Evolutionary conservation across 495 filamentous ascomycete species (phyloP), one percentile per base, ranked within the genome.

Genomic region (Penicillium arizonense): DNA sequence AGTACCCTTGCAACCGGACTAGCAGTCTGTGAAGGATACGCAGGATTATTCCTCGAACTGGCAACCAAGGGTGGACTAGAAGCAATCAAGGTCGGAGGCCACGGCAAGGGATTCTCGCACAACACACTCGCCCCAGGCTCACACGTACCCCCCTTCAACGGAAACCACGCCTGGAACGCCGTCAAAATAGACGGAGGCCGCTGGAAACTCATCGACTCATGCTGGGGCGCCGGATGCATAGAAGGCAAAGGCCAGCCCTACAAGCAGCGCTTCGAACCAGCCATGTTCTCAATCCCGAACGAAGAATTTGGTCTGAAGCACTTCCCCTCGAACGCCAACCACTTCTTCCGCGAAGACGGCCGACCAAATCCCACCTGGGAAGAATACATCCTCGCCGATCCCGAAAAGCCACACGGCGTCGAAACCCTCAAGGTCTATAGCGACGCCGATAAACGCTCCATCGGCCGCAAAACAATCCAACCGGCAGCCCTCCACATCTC

Each of bases 21-120:
- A 36, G 90, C 90, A 24, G 94, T 98, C 43, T 98, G 94, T 68
- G 83, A 87, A 57, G 94, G 94, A 6, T 98, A 96, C 67, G 91
- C 94, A 5, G 80, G 81, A n/a, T 78, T 96, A 30, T 97, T 88
- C 67, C 74, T 82, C 16, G 77, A 81, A 11, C 78, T 98, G 28
- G 91, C 91, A 18, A 71, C 77, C 24, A 80, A 84, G 36, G 87
- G 85, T 1, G 92, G 93, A 0, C 71, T 98, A 2, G 84, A 91
- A 64, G 69, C 73, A 43, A 63, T 88, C 3, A 80, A 90, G 3
- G 73, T 97, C 8, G 65, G 69, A 16, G 94, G 94, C 11, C 88
- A 96, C 61, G 91, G 91, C 35, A 97, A 97, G 65, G 94, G 94
- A 3, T 93, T 77, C 60, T 87, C 91, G 7, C 86, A 88, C 61